Evolutionary conservation across 1,284 basidiomycete genomes (phyloP), one percentile per base, ranked within the genome.

Genomic region (Trametes polyzona): DNA sequence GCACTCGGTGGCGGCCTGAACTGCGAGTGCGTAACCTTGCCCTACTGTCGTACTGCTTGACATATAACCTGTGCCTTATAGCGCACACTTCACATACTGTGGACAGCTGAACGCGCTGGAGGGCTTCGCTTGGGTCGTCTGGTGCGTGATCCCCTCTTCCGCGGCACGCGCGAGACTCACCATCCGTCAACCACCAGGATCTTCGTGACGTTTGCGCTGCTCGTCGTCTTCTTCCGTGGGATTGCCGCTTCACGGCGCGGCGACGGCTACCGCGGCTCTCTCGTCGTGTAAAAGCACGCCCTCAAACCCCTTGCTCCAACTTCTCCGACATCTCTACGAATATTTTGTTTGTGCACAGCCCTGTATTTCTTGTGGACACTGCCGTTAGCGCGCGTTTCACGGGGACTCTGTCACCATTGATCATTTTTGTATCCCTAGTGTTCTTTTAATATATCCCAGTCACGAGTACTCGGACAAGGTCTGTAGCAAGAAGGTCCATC

Each of bases 1-100:
- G 74, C 79, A 33, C 75, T 90, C 24, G 83, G 84, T 14, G 89
- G 89, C 21, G 82, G 87, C 11, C 67, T 88, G 47, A 84, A 88
- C 65, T 92, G 89, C 81, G 68, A 65, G 86, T 84, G 69, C 48
- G 78, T 78, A n/a, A n/a, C n/a, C 16, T n/a, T 16, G 5, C 4
- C 9, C 11, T 44, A 2, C 48, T 41, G n/a, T 43, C 48, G 27
- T 36, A 47, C 33, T 19, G 21, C 48, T 48, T 47, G n/a, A 17
- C 32, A 12, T 40, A 2, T 36, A 33, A 10, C 19, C 24, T 14
- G 32, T 1, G 35, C 62, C 44, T 48, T 76, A 76, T 29, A 75
- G 71, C 10, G 63, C 67, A 19, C 61, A 71, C n/a, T 79, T 82
- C 58, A 73, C 80, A 7, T 90, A 90, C 60, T 92, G 89, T 32